A percentile compares a stretch with the other conserved stretches of the same genome.
Conservation (phyloP, 768 basidiomycete genomes). For the Boletus sp. region DNA sequence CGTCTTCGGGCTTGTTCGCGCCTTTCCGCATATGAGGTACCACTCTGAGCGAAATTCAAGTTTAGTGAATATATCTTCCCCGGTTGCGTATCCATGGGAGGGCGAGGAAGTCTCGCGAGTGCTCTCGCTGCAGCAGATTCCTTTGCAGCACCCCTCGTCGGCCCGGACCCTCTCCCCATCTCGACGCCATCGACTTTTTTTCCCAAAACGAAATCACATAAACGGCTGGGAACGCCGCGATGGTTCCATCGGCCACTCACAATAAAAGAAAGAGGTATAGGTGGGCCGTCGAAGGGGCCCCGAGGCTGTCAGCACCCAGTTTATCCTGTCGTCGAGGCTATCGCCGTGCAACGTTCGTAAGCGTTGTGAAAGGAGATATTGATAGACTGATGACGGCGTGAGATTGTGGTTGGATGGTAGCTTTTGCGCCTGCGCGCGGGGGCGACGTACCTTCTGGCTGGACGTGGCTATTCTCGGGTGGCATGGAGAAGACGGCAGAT, state of each 20-base stretch:
- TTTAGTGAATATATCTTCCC: too few relatives aligned
- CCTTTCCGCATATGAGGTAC: neutral
- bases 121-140: slow-evolving; percentile 17
- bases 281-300: slow-evolving; percentile 6
- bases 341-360: neutral
- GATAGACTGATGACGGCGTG: slow-evolving; percentile 1
- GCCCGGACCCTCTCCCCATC: slow-evolving; percentile 10
- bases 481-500: neutral
- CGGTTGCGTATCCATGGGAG: too few relatives aligned
- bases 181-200: slow-evolving; percentile 10
- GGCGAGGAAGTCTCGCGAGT: neutral
- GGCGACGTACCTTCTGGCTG: too few relatives aligned
- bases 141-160: slow-evolving; percentile 2
- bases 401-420: too few relatives aligned
- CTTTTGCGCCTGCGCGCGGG: neutral
- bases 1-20: neutral
- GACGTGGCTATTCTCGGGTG: neutral
- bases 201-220: neutral
- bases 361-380: neutral
- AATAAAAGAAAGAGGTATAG: slow-evolving; percentile 6
- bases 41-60: too few relatives aligned
- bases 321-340: neutral
- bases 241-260: neutral
- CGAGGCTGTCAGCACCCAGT: slow-evolving; percentile 4
- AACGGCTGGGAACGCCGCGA: neutral